A percentile compares a stretch with the other conserved stretches of the same genome.
Evolutionary conservation across 1,284 basidiomycete genomes (phyloP).

Genomic region (Ustilago tritici): DNA sequence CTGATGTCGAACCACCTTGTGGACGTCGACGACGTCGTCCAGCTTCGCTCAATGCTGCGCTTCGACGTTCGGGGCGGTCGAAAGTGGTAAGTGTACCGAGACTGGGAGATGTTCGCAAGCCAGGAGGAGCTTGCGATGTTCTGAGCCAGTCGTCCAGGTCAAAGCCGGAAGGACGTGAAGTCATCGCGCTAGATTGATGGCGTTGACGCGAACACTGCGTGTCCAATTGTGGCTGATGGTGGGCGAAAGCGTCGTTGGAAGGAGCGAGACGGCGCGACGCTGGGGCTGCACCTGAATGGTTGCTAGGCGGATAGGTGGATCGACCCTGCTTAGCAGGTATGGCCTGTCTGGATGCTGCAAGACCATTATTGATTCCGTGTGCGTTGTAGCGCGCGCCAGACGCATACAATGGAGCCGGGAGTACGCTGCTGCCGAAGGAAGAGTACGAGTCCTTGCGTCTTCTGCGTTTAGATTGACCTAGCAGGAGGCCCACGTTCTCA

Average conservation of each 20-base stretch:
- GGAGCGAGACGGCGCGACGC: slow-evolving; percentile 30
- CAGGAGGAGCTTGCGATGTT: slow-evolving; percentile 20
- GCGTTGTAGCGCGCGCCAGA: slow-evolving; percentile 25
- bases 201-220: slow-evolving; percentile 16
- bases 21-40: slow-evolving; percentile 35
- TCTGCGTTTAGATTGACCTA: slow-evolving; percentile 39
- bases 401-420: slow-evolving; percentile 33
- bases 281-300: slow-evolving; percentile 39
- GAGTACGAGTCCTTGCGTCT: slow-evolving; percentile 51
- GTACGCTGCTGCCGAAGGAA: slow-evolving; percentile 51
- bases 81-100: slow-evolving; percentile 37
- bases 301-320: slow-evolving; percentile 42
- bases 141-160: slow-evolving; percentile 47
- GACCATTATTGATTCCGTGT: slow-evolving; percentile 17
- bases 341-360: slow-evolving; percentile 5
- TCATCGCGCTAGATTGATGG: slow-evolving; percentile 17
- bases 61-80: slow-evolving; percentile 25
- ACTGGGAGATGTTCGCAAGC: slow-evolving; percentile 34
- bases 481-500: slow-evolving; percentile 39
- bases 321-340: slow-evolving; percentile 25
- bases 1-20: slow-evolving; percentile 35
- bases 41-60: slow-evolving; percentile 46
- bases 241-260: slow-evolving; percentile 13
- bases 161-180: slow-evolving; percentile 36
- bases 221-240: slow-evolving; percentile 15